phyloP scores from a whole-genome alignment of 2,329 filamentous ascomycete genomes.

The Ceratocystis harringtonii region DNA sequence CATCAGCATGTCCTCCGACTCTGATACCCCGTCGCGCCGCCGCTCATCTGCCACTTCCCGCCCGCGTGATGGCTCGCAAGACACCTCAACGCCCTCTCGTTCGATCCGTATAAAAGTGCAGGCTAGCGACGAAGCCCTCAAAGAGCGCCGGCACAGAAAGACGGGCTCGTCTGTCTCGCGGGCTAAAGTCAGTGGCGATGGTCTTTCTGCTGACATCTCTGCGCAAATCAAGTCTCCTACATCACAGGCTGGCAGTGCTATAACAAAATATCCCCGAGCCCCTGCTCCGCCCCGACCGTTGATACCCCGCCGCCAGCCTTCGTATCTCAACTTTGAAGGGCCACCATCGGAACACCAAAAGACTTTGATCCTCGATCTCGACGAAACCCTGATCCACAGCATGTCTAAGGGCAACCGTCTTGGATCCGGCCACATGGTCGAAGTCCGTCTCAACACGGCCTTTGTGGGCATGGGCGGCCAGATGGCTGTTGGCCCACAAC shows the following conservation, averaged over 20 bases:
- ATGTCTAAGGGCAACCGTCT: slow-evolving; percentile 93
- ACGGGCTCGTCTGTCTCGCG: slow-evolving; percentile 22
- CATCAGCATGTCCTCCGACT: slow-evolving; percentile 13
- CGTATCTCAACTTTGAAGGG: slow-evolving; percentile 54
- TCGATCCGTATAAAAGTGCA: slow-evolving; percentile 78
- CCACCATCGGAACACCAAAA: slow-evolving; percentile 53
- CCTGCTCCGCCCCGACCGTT: slow-evolving; percentile 80
- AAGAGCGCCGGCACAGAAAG: slow-evolving; percentile 59
- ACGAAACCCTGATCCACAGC: slow-evolving; percentile 95
- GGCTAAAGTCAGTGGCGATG: slow-evolving; percentile 10
- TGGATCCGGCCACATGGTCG: slow-evolving; percentile 96
- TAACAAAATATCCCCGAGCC: slow-evolving; percentile 82
- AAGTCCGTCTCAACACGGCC: slow-evolving; percentile 73
- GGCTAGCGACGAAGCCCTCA: slow-evolving; percentile 60
- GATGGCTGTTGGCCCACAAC: slow-evolving; percentile 60
- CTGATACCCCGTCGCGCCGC: slow-evolving; percentile 7
- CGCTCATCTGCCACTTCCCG: slow-evolving; percentile 29
- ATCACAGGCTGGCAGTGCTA: slow-evolving; percentile 51
- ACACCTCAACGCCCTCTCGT: slow-evolving; percentile 27
- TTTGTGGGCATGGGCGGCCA: slow-evolving; percentile 52
- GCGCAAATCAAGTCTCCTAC: slow-evolving; percentile 88
- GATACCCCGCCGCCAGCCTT: slow-evolving; percentile 77
- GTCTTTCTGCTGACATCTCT: slow-evolving; percentile 37
- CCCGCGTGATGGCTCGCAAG: slow-evolving; percentile 29
- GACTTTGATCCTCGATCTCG: slow-evolving; percentile 85